Percentiles rank a stretch among this genome's conserved stretches.
phyloP scores from a whole-genome alignment of 441 rosid genomes.

The Croton setiger region DNA sequence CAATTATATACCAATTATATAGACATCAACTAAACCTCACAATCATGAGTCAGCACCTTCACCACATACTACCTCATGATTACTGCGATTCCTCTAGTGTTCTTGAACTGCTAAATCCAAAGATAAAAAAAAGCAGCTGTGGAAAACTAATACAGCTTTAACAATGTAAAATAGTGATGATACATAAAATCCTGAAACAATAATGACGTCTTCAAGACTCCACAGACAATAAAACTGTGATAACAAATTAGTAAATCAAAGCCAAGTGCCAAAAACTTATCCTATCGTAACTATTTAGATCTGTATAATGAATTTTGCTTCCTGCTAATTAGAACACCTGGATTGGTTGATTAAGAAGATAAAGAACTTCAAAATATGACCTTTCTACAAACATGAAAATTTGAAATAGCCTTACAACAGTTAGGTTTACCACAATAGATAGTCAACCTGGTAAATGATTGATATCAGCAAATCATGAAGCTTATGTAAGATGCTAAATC shows the following conservation, averaged over 20 bases:
- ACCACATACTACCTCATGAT: neutral
- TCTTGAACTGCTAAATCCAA: neutral
- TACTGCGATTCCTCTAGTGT: neutral
- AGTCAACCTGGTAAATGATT: neutral
- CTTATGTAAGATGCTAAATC: neutral
- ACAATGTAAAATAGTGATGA: neutral
- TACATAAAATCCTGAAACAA: neutral
- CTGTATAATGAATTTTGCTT: neutral
- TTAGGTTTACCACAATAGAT: neutral
- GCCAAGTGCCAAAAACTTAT: neutral
- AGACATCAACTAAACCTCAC: neutral
- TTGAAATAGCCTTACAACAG: neutral
- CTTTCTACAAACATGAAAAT: neutral
- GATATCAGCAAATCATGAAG: neutral
- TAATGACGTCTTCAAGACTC: neutral
- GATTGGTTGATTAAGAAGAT: neutral
- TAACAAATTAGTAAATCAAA: neutral
- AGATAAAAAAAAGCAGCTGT: neutral
- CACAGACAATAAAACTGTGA: neutral
- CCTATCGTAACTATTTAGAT: neutral
- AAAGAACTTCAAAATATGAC: neutral
- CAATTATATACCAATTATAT: slow-evolving; percentile 1
- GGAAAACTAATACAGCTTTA: too few species aligned
- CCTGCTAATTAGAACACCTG: neutral
- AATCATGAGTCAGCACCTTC: neutral